Percentiles rank a stretch among this genome's conserved stretches.
phyloP scores from a whole-genome alignment of 2,329 filamentous ascomycete species.

The Hortaea werneckii region DNA sequence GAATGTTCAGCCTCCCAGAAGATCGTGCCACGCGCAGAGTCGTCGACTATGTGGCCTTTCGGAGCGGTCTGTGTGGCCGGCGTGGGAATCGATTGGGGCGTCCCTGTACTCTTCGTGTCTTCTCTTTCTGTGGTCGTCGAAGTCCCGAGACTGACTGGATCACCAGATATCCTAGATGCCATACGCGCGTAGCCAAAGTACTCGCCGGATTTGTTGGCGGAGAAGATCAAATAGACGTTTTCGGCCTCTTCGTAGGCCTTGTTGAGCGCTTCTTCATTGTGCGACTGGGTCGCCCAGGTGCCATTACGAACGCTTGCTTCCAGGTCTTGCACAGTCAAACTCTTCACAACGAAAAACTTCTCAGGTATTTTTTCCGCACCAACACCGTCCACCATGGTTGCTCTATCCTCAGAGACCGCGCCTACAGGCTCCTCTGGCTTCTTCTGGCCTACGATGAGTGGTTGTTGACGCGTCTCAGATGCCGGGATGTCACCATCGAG shows the following conservation, averaged over 20 bases:
- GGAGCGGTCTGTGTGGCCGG: slow-evolving; percentile 68
- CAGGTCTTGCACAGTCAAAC: slow-evolving; percentile 79
- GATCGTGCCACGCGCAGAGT: slow-evolving; percentile 86
- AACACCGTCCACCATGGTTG: not conserved
- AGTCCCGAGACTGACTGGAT: slow-evolving; percentile 30
- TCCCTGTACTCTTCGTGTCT: slow-evolving; percentile 37
- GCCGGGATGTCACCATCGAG: not conserved
- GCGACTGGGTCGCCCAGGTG: slow-evolving; percentile 87
- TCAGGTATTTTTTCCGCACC: slow-evolving; percentile 43
- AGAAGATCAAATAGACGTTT: slow-evolving; percentile 86
- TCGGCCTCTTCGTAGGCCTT: slow-evolving; percentile 71
- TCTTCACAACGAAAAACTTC: slow-evolving; percentile 88
- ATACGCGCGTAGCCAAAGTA: slow-evolving; percentile 94
- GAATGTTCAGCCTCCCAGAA: slow-evolving; percentile 82
- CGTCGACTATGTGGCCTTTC: slow-evolving; percentile 79
- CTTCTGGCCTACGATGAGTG: slow-evolving; percentile 2
- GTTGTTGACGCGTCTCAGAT: not conserved
- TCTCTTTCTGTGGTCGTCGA: not conserved
- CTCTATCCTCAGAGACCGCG: not conserved
- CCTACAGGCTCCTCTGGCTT: not conserved
- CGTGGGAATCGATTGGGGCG: slow-evolving; percentile 71
- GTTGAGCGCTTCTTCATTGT: slow-evolving; percentile 81
- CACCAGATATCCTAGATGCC: slow-evolving; percentile 71
- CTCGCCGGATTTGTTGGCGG: slow-evolving; percentile 92
- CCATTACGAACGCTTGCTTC: slow-evolving; percentile 79